These are phyloP conservation scores for Scedosporium minutisporum DNA, from an alignment of 2,329 filamentous ascomycete species.

Conservation along the genomic window DNA sequence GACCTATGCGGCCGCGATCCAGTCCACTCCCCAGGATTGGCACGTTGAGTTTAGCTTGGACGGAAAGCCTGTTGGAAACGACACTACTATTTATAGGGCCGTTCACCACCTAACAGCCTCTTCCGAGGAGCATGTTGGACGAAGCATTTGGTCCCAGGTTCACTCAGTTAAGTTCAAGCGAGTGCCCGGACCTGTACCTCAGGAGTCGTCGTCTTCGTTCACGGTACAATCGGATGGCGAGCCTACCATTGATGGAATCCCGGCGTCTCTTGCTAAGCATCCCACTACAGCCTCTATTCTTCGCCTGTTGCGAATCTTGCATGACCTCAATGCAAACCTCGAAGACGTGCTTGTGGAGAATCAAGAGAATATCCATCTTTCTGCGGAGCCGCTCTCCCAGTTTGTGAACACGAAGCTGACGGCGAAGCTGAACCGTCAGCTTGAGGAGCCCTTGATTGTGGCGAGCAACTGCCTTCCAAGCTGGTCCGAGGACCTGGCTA, in stretches of 20 bases:
- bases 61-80: constrained; percentile 72
- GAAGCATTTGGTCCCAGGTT: constrained; percentile 81
- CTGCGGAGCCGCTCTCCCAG: constrained; percentile 75
- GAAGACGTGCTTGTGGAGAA: constrained; percentile 81
- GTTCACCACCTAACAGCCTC: constrained; percentile 56
- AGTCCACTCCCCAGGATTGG: constrained; percentile 81
- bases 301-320: constrained; percentile 77
- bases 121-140: constrained; percentile 54
- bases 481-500: constrained; percentile 92
- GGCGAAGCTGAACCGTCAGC: constrained; percentile 90
- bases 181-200: constrained; percentile 70
- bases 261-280: constrained; percentile 72
- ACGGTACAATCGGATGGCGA: constrained; percentile 39
- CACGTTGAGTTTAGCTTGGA: constrained; percentile 93
- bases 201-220: constrained; percentile 52
- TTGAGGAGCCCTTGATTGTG: constrained; percentile 93
- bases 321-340: constrained; percentile 85
- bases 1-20: constrained; percentile 78
- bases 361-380: constrained; percentile 59
- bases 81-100: constrained; percentile 92
- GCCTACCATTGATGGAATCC: constrained; percentile 52
- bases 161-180: constrained; percentile 89
- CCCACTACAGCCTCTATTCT: constrained; percentile 81
- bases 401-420: constrained; percentile 99
- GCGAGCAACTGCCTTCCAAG: constrained; percentile 91